These are phyloP conservation scores for Cystobasidiopsis lactophilus DNA, from an alignment of 768 basidiomycete genomes.

Conservation along the genomic window DNA sequence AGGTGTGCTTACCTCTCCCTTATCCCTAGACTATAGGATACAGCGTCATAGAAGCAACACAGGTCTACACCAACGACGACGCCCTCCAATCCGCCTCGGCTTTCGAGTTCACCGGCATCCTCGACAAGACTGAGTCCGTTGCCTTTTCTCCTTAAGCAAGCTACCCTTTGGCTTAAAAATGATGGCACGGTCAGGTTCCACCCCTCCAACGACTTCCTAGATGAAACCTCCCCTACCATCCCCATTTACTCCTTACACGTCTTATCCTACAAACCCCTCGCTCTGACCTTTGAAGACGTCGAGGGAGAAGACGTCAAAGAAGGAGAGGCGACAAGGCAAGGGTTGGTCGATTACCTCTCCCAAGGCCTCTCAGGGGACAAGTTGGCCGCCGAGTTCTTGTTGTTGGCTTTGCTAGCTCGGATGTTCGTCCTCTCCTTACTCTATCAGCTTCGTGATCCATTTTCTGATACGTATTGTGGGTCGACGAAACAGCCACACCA, in stretches of 20 bases:
- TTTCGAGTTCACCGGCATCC: slow-evolving; percentile 17
- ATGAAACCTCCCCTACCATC: too few species aligned
- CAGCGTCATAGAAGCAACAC: not conserved
- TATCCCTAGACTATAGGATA: too few species aligned
- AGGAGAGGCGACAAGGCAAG: not conserved
- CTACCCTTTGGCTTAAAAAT: too few species aligned
- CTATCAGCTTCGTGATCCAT: not conserved
- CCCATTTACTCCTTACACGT: not conserved
- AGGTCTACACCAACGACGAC: slow-evolving; percentile 14
- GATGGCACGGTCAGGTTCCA: too few species aligned
- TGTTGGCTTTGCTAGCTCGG: slow-evolving; percentile 16
- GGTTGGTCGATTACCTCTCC: slow-evolving; percentile 15
- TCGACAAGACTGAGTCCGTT: slow-evolving; percentile 14
- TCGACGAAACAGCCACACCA: slow-evolving; percentile 13
- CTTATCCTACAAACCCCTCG: not conserved
- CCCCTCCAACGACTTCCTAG: too few species aligned
- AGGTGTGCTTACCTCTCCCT: slow-evolving; percentile 6
- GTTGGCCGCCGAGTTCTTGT: slow-evolving; percentile 19
- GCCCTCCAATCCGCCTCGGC: slow-evolving; percentile 13
- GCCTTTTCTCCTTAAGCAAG: too few species aligned
- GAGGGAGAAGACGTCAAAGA: not conserved
- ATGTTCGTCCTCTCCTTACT: slow-evolving; percentile 13
- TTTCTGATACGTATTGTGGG: not conserved
- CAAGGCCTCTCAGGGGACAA: slow-evolving; percentile 15
- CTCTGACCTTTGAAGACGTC: not conserved